Percentiles rank a stretch among this genome's conserved stretches.
Evolutionary conservation across 202 grass and related monocot species (phyloP).

Genomic region (Zoysia matrella): DNA sequence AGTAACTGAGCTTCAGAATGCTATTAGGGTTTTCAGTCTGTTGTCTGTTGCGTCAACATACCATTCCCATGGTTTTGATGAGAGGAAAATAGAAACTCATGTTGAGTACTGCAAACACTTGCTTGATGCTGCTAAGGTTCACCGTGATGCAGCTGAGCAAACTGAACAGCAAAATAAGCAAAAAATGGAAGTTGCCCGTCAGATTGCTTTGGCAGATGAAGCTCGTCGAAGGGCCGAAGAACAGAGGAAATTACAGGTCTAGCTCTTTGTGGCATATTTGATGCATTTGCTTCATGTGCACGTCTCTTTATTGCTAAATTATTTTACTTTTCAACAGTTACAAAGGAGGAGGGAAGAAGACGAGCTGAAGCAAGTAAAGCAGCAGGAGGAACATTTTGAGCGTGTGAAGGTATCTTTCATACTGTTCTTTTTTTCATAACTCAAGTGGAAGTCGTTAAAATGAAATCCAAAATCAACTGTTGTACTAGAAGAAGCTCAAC

Average conservation of each 20-base stretch:
- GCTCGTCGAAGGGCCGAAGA: conserved; percentile 91
- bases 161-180: conserved; percentile 94
- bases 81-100: conserved; percentile 96
- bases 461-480: background rate
- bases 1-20: conserved; percentile 88
- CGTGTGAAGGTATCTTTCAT: conserved; percentile 84
- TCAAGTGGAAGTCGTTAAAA: background rate
- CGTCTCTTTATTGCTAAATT: conserved; percentile 14
- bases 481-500: background rate
- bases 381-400: conserved; percentile 91
- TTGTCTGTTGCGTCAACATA: conserved; percentile 75
- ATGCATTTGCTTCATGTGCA: conserved; percentile 11
- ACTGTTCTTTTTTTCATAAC: conserved; percentile 5
- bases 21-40: conserved; percentile 85
- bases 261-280: conserved; percentile 21
- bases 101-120: conserved; percentile 97
- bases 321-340: conserved; percentile 56
- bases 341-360: conserved; percentile 97
- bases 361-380: conserved; percentile 93
- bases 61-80: conserved; percentile 97
- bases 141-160: conserved; percentile 87
- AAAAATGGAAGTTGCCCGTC: conserved; percentile 88
- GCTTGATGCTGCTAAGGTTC: conserved; percentile 94
- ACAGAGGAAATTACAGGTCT: conserved; percentile 88
- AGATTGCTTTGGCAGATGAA: conserved; percentile 95